Evolutionary conservation across 2,329 filamentous ascomycete genomes (phyloP), one percentile per base, ranked within the genome.

Genomic region (Setomelanomma holmii): DNA sequence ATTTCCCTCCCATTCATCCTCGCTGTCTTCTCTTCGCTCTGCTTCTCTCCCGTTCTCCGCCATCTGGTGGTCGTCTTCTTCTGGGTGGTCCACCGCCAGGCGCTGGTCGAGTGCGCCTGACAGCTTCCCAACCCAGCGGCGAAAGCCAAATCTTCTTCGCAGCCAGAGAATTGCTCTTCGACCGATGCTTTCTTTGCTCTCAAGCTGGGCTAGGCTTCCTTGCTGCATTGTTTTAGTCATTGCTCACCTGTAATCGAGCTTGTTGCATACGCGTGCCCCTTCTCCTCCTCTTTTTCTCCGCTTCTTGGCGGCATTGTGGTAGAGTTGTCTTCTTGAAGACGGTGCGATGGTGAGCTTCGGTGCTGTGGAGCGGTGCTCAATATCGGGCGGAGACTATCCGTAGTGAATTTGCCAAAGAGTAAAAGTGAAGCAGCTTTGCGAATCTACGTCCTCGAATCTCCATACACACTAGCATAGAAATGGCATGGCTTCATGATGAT

Each of bases 1-100:
- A 19, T 47, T 40, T 47, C 30, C 24, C 49, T n/a, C 22, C 33
- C 49, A 46, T n/a, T 51, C 16, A 40, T 43, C 36, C 34, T 10
- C 23, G 27, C 30, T 11, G 14, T 30, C 22, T 27, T 12, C 14
- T 17, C 27, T 30, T 11, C 23, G n/a, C 10, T 41, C 40, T 23
- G 27, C 40, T 11, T 44, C 24, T 14, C 35, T n/a, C 5, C 35
- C 27, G 12, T 33, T n/a, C n/a, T n/a, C n/a, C n/a, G n/a, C 3
- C 10, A 30, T 30, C 27, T 30, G 27, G 27, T 30, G 27, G 27
- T 30, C 35, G 6, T 16, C 35, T 2, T 20, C 11, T 20, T 38
- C 35, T 38, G 20, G 14, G 17, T 30, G 22, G 5, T 38, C 35
- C 6, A 38, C n/a, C n/a, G n/a, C n/a, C n/a, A 16, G 35, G 19